Evolutionary conservation across 306 rosid genomes (phyloP), one percentile per base, ranked within the genome.

Genomic region (Acacia acuminata): DNA sequence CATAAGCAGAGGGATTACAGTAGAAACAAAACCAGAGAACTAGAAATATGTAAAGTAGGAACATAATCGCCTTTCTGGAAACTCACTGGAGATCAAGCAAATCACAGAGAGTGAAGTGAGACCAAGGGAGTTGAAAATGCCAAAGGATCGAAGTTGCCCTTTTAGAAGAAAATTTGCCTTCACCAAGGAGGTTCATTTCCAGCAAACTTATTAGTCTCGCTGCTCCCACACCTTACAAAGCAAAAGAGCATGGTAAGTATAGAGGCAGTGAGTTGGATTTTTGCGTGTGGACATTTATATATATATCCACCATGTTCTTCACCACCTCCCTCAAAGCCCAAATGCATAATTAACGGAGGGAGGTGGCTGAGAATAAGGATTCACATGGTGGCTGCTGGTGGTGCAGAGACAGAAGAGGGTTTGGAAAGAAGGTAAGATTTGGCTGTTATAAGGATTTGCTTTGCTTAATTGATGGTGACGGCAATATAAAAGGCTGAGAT

Each of bases 141-240:
- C 98, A 91, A 92, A 94, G 98, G 93, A 86, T 89, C 73, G 83
- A 90, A 89, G 97, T 92, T 94, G 98, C 98, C 98, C 97, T 89
- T 73, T 58, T 66, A 66, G 50, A 79, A 79, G 87, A 83, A 87
- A 86, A 89, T 65, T 84, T 82, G 76, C 84, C 89, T 48, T 74
- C 64, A 83, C 79, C 79, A 84, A 88, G 85, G 81, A 86, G 86
- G 72, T 84, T 84, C 86, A 74, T 79, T 86, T 68, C 79, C 79
- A 75, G 80, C 79, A 55, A 79, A 69, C 78, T 83, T n/a, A n/a
- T 67, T 58, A 58, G 5, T 58, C 27, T 82, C 36, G 78, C 71
- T 77, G 64, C 67, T 61, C 79, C 47, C 47, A 44, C 63, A 55
- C 36, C 82, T 13, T 63, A 75, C 60, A 51, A 0, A 10, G 30